A percentile compares a stretch with the other conserved stretches of the same genome.
These are phyloP conservation scores for Xylaria venustula DNA, from an alignment of 495 filamentous ascomycete species.

Conservation along the genomic window DNA sequence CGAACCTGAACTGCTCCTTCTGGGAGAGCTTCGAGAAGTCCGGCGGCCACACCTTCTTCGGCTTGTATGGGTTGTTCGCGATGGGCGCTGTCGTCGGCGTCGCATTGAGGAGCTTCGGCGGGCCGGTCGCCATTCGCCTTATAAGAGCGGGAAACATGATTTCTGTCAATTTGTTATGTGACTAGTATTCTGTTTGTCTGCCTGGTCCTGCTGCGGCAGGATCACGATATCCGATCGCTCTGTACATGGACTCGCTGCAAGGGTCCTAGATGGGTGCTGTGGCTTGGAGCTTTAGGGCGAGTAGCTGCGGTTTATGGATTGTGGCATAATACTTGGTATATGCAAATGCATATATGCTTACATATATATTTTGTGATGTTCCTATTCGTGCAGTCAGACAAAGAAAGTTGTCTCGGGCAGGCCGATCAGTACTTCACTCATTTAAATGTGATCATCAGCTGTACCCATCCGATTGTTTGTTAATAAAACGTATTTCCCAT, in stretches of 20 bases:
- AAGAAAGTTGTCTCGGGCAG: too few relatives aligned
- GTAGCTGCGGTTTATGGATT: neutral
- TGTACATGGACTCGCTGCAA: too few relatives aligned
- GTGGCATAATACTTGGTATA: neutral
- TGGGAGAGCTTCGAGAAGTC: slow-evolving; percentile 77
- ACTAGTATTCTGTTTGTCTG: neutral
- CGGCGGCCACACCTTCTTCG: slow-evolving; percentile 90
- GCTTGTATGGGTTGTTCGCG: slow-evolving; percentile 59
- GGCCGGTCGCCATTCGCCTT: slow-evolving; percentile 35
- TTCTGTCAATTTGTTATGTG: neutral
- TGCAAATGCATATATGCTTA: neutral
- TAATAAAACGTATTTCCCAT: too few relatives aligned
- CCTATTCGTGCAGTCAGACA: too few relatives aligned
- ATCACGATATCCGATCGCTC: neutral
- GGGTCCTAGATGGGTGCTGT: too few relatives aligned
- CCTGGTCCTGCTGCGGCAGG: neutral
- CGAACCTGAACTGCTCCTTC: slow-evolving; percentile 84
- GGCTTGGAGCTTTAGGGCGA: too few relatives aligned
- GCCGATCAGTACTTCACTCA: too few relatives aligned
- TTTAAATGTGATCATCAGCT: too few relatives aligned
- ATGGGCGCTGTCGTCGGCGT: slow-evolving; percentile 13
- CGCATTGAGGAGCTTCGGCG: slow-evolving; percentile 13
- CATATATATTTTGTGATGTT: too few relatives aligned
- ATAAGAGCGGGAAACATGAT: slow-evolving; percentile 46
- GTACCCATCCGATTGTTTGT: too few relatives aligned